Conservation (phyloP, 345 rosid species). For the Brassica napus region DNA sequence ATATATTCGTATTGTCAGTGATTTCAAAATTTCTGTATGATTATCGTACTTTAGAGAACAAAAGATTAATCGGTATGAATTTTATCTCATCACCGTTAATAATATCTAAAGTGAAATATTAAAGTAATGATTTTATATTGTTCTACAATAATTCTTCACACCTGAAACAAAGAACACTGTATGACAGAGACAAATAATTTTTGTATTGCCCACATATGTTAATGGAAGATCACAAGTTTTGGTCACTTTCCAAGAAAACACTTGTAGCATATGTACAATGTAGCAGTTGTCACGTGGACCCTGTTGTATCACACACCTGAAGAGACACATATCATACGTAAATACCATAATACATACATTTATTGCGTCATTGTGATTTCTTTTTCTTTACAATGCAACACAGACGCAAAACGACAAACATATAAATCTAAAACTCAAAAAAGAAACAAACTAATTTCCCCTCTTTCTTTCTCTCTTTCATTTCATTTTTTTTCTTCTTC, state of each 20-base stretch:
- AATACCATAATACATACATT: background rate
- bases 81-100: background rate
- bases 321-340: background rate
- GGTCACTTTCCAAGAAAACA: background rate
- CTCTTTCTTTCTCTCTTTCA: background rate
- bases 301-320: slow-evolving; percentile 11
- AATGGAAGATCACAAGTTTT: background rate
- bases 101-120: background rate
- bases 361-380: background rate
- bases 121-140: background rate
- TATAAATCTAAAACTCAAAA: background rate
- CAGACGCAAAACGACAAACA: background rate
- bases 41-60: background rate
- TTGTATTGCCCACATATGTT: background rate
- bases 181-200: background rate
- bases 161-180: background rate
- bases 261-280: slow-evolving; percentile 21
- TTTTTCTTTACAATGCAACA: background rate
- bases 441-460: background rate
- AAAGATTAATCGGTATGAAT: background rate
- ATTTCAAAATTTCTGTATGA: background rate
- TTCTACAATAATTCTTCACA: background rate
- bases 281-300: slow-evolving; percentile 22
- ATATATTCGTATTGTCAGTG: background rate
- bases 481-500: background rate